Percentiles rank a stretch among this genome's conserved stretches.
Conservation (phyloP, 2,329 filamentous ascomycete genomes). For the Talaromyces funiculosus region DNA sequence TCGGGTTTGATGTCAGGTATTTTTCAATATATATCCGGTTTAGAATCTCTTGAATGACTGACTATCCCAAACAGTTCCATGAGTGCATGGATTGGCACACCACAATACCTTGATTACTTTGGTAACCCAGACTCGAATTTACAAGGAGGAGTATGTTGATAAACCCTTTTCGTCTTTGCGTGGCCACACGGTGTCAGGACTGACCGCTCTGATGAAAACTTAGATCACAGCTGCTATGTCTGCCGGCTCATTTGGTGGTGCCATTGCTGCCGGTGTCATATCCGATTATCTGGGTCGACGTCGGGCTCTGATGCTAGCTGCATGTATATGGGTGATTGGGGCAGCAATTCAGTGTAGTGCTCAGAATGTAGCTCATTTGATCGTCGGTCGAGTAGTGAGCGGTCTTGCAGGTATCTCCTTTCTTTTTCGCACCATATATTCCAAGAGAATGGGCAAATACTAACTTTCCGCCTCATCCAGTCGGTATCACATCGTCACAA, state of each 20-base stretch:
- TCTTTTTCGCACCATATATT: no score
- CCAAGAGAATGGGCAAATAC: background rate
- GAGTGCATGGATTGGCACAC: conserved; percentile 44
- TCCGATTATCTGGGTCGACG: conserved; percentile 36
- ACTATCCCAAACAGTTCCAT: conserved; percentile 28
- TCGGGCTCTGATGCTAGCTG: conserved; percentile 36
- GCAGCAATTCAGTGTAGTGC: conserved; percentile 28
- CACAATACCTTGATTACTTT: conserved; percentile 53
- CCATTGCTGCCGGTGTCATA: conserved; percentile 37
- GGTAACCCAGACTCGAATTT: conserved; percentile 39
- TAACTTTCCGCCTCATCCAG: conserved; percentile 17
- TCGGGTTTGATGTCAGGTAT: conserved; percentile 55
- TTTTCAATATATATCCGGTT: conserved; percentile 19
- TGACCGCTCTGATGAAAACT: no score
- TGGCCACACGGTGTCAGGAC: no score
- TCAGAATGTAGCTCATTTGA: conserved; percentile 31
- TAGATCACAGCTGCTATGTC: conserved; percentile 67
- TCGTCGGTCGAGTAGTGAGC: conserved; percentile 48
- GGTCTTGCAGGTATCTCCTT: conserved; percentile 25
- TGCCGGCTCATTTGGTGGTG: conserved; percentile 63
- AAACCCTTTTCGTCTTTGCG: background rate
- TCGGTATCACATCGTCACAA: conserved; percentile 42
- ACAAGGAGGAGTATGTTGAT: conserved; percentile 29
- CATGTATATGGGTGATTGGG: conserved; percentile 30
- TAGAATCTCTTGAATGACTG: background rate